Evolutionary conservation across 2,329 filamentous ascomycete species (phyloP).

Genomic region (Lasiodiplodia sp.): DNA sequence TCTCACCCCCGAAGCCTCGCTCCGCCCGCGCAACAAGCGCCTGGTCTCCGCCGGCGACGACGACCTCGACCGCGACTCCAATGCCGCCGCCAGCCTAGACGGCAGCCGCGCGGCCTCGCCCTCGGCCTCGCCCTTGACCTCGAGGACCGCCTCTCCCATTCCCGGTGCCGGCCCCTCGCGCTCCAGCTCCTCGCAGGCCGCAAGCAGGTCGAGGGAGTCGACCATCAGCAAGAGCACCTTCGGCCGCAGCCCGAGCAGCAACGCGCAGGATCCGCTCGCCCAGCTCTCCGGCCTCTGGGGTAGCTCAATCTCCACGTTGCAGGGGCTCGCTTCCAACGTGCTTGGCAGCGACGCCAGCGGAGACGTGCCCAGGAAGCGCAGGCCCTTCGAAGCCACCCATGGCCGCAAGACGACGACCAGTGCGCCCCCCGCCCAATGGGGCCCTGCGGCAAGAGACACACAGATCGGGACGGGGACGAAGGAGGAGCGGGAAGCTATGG

Average conservation of each 20-base stretch:
- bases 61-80: slow-evolving; percentile 34
- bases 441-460: slow-evolving; percentile 48
- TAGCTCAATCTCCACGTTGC: slow-evolving; percentile 57
- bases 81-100: slow-evolving; percentile 9
- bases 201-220: slow-evolving; percentile 8
- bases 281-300: slow-evolving; percentile 56
- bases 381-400: slow-evolving; percentile 40
- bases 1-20: slow-evolving; percentile 46
- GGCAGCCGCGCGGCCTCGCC: slow-evolving; percentile 41
- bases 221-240: slow-evolving; percentile 13
- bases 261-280: slow-evolving; percentile 38
- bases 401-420: slow-evolving; percentile 44
- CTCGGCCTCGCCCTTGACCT: slow-evolving; percentile 48
- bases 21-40: slow-evolving; percentile 56
- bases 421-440: slow-evolving; percentile 57
- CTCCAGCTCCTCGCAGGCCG: slow-evolving; percentile 38
- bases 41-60: slow-evolving; percentile 58
- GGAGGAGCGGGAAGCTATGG: slow-evolving; percentile 55
- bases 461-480: slow-evolving; percentile 54
- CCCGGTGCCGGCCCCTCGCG: slow-evolving; percentile 48
- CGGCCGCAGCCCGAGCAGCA: slow-evolving; percentile 31
- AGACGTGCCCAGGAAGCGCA: slow-evolving; percentile 41
- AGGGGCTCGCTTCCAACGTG: slow-evolving; percentile 58
- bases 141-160: slow-evolving; percentile 51
- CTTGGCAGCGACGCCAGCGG: slow-evolving; percentile 43